Conservation (phyloP, 1,284 basidiomycete genomes). For the Xerocomus amazonicus region DNA sequence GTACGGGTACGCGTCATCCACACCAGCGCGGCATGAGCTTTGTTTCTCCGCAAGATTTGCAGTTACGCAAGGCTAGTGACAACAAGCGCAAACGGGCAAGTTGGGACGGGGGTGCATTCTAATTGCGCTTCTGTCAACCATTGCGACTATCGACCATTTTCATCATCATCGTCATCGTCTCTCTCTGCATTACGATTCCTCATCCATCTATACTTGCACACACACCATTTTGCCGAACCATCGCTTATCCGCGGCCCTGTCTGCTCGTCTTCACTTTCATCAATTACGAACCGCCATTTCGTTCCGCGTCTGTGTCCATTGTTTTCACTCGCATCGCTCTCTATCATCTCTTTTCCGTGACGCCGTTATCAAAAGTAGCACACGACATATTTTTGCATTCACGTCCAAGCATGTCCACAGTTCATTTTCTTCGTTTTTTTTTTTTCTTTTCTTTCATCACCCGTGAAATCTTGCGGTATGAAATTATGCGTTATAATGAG, state of each 20-base stretch:
- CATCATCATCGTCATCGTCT: neutral
- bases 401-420: constrained; percentile 11
- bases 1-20: constrained; percentile 26
- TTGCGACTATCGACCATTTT: neutral
- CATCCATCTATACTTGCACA: too few relatives aligned
- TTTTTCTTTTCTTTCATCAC: neutral
- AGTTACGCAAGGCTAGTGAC: constrained; percentile 48
- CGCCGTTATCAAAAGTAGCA: constrained; percentile 5
- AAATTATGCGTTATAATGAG: constrained; percentile 30
- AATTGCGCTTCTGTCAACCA: neutral
- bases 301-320: constrained; percentile 3
- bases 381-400: constrained; percentile 16
- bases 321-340: constrained; percentile 24
- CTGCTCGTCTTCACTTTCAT: constrained; percentile 7
- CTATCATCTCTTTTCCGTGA: constrained; percentile 9
- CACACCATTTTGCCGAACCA: neutral
- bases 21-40: constrained; percentile 60
- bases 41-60: constrained; percentile 64
- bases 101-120: constrained; percentile 59
- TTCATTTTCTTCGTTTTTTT: constrained; percentile 3
- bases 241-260: neutral
- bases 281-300: constrained; percentile 2
- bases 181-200: too few relatives aligned
- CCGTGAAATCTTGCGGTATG: constrained; percentile 14
- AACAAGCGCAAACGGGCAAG: constrained; percentile 73